Conservation (phyloP, 257 asterid genomes). For the Haberlea rhodopensis region DNA sequence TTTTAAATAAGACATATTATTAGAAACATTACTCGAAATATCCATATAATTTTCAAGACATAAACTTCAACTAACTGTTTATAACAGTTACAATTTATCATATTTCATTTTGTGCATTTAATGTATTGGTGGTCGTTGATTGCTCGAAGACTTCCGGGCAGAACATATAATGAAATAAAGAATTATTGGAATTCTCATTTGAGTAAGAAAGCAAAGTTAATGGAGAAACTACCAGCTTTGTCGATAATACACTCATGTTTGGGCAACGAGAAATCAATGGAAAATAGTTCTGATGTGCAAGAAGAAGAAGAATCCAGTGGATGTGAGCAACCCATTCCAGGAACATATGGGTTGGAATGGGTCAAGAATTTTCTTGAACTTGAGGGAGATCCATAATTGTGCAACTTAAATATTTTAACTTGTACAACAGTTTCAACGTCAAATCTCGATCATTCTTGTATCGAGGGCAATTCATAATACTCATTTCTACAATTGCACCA, state of each 20-base stretch:
- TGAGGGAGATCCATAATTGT: slow-evolving; percentile 27
- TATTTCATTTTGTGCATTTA: too few relatives aligned
- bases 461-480: background rate
- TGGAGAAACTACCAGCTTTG: slow-evolving; percentile 31
- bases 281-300: background rate
- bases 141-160: slow-evolving; percentile 51
- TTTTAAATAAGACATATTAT: too few relatives aligned
- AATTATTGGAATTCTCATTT: slow-evolving; percentile 58
- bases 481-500: too few relatives aligned
- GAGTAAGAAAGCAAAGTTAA: slow-evolving; percentile 35
- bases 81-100: too few relatives aligned
- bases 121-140: slow-evolving; percentile 59
- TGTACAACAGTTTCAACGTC: too few relatives aligned
- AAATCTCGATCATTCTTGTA: too few relatives aligned
- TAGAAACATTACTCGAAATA: too few relatives aligned
- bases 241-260: background rate
- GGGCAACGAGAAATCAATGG: slow-evolving; percentile 4
- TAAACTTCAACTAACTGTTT: too few relatives aligned
- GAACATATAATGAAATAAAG: slow-evolving; percentile 56
- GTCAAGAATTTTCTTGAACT: slow-evolving; percentile 44
- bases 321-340: slow-evolving; percentile 33
- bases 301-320: slow-evolving; percentile 15
- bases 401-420: too few relatives aligned
- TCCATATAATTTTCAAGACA: too few relatives aligned
- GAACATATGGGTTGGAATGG: slow-evolving; percentile 40